Base-by-base conservation (phyloP, 1,284 basidiomycete genomes). In the Meripilus lineatus region DNA sequence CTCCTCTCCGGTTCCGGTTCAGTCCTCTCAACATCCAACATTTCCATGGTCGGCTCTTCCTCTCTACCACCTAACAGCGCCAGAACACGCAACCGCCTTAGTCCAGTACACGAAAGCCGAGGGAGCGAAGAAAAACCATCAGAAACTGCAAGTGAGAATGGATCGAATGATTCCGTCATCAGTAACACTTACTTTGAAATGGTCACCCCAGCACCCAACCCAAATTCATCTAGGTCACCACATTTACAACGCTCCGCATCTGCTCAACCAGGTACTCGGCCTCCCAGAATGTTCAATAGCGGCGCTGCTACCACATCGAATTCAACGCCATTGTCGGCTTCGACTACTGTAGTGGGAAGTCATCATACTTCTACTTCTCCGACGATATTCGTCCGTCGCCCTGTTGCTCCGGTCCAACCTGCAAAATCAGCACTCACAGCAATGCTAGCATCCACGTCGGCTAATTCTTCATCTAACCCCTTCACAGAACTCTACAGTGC, bases 401-500 rank as follows among this genome's bases (percentile, higher is more conserved):
- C 68, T 24, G 69, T 85, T 1, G 51, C 54, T 0, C 69, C 75
- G 0, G 45, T 61, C 7, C 65, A 59, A 14, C 43, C 79, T 6
- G 72, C 83, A 7, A 93, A 93, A 32, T 68, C 84, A 43, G 79
- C 85, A 7, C 74, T 83, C 37, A 79, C 75, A 48, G 81, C 80
- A 62, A 78, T 71, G 43, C 68, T 75, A 38, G 75, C 72, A 32
- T 71, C 70, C 3, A 67, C 70, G 13, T 68, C 71, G 11, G 63
- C 66, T 14, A 61, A 65, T 26, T 73, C 70, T 6, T 48, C 54
- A 21, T 51, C 48, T 30, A 52, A 50, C 57, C 89, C 89, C 1
- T 93, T 90, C 61, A 73, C 82, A 3, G 83, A 89, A 54, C 63
- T 86, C n/a, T 93, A 93, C 58, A 84, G 80, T 6, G 75, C 84